Percentiles rank a stretch among this genome's conserved stretches.
phyloP scores from a whole-genome alignment of 75 land plant genomes.

The Picea glauca region DNA sequence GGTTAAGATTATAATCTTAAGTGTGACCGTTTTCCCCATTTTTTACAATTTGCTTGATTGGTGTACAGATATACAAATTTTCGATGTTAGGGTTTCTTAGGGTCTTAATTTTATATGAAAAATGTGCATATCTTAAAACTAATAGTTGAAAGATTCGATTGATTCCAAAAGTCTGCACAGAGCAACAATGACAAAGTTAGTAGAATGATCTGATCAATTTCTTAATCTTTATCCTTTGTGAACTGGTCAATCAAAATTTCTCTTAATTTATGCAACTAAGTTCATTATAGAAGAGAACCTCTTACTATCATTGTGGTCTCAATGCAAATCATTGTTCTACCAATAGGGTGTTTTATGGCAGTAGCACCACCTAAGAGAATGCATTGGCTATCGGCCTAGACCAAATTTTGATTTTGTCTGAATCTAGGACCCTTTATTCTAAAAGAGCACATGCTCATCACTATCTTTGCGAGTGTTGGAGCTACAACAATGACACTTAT shows the following conservation, averaged over 20 bases:
- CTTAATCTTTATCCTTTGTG: too few relatives aligned
- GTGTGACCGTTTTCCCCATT: too few relatives aligned
- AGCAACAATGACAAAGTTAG: too few relatives aligned
- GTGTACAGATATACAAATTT: too few relatives aligned
- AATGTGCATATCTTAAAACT: too few relatives aligned
- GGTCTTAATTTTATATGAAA: too few relatives aligned
- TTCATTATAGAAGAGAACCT: conserved; percentile 20
- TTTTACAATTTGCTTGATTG: too few relatives aligned
- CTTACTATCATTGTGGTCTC: conserved; percentile 29
- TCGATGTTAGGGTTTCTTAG: too few relatives aligned
- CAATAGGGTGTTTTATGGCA: conserved; percentile 40
- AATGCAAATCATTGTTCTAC: conserved; percentile 26
- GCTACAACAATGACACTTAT: conserved; percentile 25
- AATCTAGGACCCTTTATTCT: conserved; percentile 72
- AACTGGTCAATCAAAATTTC: conserved; percentile 10
- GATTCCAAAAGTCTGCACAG: too few relatives aligned
- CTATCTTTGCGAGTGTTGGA: conserved; percentile 57
- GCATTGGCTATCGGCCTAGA: conserved; percentile 19
- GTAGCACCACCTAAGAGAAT: conserved; percentile 18
- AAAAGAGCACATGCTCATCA: conserved; percentile 65
- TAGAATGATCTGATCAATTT: too few relatives aligned
- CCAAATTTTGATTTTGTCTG: conserved; percentile 22
- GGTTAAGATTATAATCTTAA: too few relatives aligned
- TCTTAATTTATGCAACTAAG: not conserved
- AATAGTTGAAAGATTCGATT: too few relatives aligned